These are phyloP conservation scores for Crithidia expoeki DNA, from an alignment of 208 protist genomes.

Conservation along the genomic window DNA sequence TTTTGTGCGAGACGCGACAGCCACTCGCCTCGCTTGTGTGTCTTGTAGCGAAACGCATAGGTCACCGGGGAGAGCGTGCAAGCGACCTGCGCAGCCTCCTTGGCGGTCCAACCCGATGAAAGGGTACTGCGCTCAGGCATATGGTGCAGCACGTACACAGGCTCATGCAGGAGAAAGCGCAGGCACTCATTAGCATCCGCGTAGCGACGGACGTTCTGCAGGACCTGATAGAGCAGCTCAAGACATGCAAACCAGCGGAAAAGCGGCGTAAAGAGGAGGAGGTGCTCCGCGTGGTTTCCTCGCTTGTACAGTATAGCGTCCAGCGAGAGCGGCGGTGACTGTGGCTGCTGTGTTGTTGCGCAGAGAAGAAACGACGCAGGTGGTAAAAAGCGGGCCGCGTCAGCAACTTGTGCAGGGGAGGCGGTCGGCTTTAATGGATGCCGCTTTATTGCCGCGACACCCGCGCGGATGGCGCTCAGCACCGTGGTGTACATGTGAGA, in stretches of 20 bases:
- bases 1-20: constrained; percentile 65
- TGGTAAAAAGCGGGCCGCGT: constrained; percentile 2
- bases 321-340: constrained; percentile 4
- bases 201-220: constrained; percentile 62
- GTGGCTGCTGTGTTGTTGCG: background rate
- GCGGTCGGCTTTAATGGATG: constrained; percentile 10
- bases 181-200: constrained; percentile 69
- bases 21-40: constrained; percentile 72
- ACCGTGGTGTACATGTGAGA: constrained; percentile 27
- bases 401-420: background rate
- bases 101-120: background rate
- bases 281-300: constrained; percentile 61
- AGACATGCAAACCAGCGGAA: constrained; percentile 73
- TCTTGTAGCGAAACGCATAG: constrained; percentile 61
- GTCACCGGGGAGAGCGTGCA: constrained; percentile 13
- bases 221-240: constrained; percentile 61
- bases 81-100: background rate
- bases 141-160: constrained; percentile 49
- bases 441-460: constrained; percentile 28
- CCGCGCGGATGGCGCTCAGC: constrained; percentile 23
- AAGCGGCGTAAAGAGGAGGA: constrained; percentile 72
- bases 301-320: constrained; percentile 39
- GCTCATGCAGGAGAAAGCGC: constrained; percentile 54
- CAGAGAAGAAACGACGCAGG: background rate
- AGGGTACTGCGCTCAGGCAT: background rate